phyloP scores from a whole-genome alignment of 2,329 filamentous ascomycete genomes.

The Penicillium sp. region DNA sequence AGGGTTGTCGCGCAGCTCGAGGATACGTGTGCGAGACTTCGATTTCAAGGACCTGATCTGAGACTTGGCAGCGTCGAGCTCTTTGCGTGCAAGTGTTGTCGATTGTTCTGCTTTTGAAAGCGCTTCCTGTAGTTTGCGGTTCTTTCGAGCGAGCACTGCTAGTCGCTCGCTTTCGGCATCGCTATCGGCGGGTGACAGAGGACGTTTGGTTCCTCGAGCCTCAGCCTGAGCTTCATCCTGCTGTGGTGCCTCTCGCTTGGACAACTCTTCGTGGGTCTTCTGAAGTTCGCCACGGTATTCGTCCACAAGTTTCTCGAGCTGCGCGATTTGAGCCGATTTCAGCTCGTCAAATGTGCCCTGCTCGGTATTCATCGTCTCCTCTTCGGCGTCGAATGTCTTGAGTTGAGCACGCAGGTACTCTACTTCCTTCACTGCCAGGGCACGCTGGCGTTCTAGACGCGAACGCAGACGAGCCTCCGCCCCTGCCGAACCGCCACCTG shows the following conservation, averaged over 20 bases:
- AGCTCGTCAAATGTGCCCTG: slow-evolving; percentile 67
- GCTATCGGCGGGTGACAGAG: slow-evolving; percentile 53
- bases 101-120: slow-evolving; percentile 64
- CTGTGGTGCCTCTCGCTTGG: slow-evolving; percentile 53
- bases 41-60: slow-evolving; percentile 66
- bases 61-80: slow-evolving; percentile 65
- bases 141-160: slow-evolving; percentile 80
- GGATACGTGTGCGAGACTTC: slow-evolving; percentile 70
- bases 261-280: slow-evolving; percentile 67
- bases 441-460: slow-evolving; percentile 78
- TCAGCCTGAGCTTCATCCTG: slow-evolving; percentile 38
- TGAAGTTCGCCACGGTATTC: slow-evolving; percentile 79
- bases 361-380: slow-evolving; percentile 70
- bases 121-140: slow-evolving; percentile 76
- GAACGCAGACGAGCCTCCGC: slow-evolving; percentile 63
- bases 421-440: slow-evolving; percentile 81
- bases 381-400: slow-evolving; percentile 81
- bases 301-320: slow-evolving; percentile 81
- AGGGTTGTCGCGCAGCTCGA: slow-evolving; percentile 86
- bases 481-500: slow-evolving; percentile 28
- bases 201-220: slow-evolving; percentile 56
- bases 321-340: slow-evolving; percentile 67
- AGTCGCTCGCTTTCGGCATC: slow-evolving; percentile 63
- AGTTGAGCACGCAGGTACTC: slow-evolving; percentile 91
- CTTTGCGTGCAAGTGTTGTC: slow-evolving; percentile 65